Evolutionary conservation across 306 rosid species (phyloP).

Genomic region (Citrullus colocynthis): DNA sequence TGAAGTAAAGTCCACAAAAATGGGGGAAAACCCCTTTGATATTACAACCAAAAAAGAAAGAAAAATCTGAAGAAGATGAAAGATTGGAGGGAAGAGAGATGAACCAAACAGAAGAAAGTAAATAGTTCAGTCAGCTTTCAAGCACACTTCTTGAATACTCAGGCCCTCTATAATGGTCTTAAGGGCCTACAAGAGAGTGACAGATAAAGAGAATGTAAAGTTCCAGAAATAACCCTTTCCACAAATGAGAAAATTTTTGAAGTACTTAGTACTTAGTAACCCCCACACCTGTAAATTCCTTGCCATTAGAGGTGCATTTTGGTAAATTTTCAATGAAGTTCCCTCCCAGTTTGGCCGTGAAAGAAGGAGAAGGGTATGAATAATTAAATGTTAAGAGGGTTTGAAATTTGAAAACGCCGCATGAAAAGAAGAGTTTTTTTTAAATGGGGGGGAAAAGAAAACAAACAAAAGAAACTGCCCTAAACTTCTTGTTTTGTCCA

Average conservation of each 20-base stretch:
- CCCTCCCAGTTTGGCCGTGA: conserved; percentile 60
- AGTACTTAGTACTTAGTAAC: neutral
- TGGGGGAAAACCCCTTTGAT: neutral
- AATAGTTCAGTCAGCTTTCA: conserved; percentile 8
- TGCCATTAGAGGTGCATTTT: neutral
- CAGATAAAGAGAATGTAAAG: neutral
- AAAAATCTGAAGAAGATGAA: neutral
- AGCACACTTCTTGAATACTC: conserved; percentile 2
- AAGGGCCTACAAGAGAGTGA: conserved; percentile 10
- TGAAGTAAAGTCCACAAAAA: neutral
- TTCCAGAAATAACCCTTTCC: conserved; percentile 8
- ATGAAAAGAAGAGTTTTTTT: conserved; percentile 7
- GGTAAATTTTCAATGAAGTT: neutral
- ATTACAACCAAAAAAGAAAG: neutral
- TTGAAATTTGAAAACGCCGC: conserved; percentile 17
- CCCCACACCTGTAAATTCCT: neutral
- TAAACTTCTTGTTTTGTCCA: conserved; percentile 13
- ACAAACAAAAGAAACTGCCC: neutral
- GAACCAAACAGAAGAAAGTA: neutral
- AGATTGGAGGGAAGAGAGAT: neutral
- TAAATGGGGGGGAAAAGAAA: neutral
- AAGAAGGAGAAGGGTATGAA: conserved; percentile 20
- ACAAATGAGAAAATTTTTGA: neutral
- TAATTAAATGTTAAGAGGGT: conserved; percentile 14
- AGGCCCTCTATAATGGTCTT: conserved; percentile 7